These are phyloP conservation scores for Ophiostoma fasciatum DNA, from an alignment of 2,329 filamentous ascomycete genomes.

Conservation along the genomic window DNA sequence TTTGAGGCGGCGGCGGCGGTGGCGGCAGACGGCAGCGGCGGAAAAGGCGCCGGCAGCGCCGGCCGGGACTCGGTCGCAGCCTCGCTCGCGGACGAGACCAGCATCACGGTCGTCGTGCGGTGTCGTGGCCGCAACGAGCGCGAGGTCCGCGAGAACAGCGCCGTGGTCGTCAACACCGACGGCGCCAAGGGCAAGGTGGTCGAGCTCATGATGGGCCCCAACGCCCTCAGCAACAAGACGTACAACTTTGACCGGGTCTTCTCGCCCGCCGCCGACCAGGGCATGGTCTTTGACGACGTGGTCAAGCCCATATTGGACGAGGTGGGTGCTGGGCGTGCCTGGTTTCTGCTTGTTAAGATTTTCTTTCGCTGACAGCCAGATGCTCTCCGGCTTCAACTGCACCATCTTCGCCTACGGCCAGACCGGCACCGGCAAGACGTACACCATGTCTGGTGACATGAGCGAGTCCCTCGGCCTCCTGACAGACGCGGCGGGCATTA, in stretches of 20 bases:
- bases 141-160: slow-evolving; percentile 87
- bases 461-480: slow-evolving; percentile 70
- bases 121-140: slow-evolving; percentile 87
- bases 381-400: slow-evolving; percentile 89
- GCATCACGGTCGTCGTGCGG: slow-evolving; percentile 93
- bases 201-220: slow-evolving; percentile 83
- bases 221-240: slow-evolving; percentile 84
- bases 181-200: slow-evolving; percentile 76
- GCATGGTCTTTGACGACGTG: slow-evolving; percentile 88
- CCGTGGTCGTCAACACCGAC: slow-evolving; percentile 76
- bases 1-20: slow-evolving; percentile 48
- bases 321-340: slow-evolving; percentile 29
- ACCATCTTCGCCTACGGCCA: slow-evolving; percentile 98
- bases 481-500: slow-evolving; percentile 86
- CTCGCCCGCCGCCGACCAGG: slow-evolving; percentile 84
- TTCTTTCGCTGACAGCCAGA: slow-evolving; percentile 33
- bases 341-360: background rate
- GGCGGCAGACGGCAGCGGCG: no score
- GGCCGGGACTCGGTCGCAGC: slow-evolving; percentile 4
- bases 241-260: slow-evolving; percentile 98
- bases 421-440: slow-evolving; percentile 95
- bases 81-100: slow-evolving; percentile 59
- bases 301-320: slow-evolving; percentile 87
- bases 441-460: slow-evolving; percentile 99
- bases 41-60: no score